These are phyloP conservation scores for Diatrype stigma DNA, from an alignment of 2,329 filamentous ascomycete species.

Conservation along the genomic window DNA sequence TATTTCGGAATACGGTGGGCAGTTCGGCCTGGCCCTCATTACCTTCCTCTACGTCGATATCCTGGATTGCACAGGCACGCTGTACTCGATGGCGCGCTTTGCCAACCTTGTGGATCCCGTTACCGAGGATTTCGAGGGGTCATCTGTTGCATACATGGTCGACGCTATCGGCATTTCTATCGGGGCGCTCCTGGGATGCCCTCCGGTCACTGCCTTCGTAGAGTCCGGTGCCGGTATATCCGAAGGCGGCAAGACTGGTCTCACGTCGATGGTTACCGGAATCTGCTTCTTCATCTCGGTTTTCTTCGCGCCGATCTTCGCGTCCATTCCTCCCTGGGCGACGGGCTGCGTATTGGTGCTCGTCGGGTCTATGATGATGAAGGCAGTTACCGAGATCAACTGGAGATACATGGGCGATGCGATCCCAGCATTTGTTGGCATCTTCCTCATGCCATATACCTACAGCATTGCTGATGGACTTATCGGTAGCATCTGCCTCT, in stretches of 20 bases:
- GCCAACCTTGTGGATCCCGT: conserved; percentile 74
- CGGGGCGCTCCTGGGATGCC: conserved; percentile 70
- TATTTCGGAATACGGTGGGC: conserved; percentile 61
- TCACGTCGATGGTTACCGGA: conserved; percentile 76
- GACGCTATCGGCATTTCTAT: conserved; percentile 77
- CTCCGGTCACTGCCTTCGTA: conserved; percentile 82
- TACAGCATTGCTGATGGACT: conserved; percentile 86
- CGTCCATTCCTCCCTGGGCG: conserved; percentile 84
- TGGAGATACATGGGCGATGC: conserved; percentile 83
- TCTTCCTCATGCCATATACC: conserved; percentile 83
- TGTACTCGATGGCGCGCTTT: conserved; percentile 88
- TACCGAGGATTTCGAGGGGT: conserved; percentile 85
- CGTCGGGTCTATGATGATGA: conserved; percentile 83
- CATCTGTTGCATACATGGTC: conserved; percentile 76
- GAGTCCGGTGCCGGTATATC: conserved; percentile 89
- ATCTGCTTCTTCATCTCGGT: conserved; percentile 82
- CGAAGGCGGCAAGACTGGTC: conserved; percentile 77
- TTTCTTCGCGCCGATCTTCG: conserved; percentile 88
- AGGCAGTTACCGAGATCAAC: conserved; percentile 77
- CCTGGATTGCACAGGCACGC: conserved; percentile 77
- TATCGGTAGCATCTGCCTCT: conserved; percentile 74
- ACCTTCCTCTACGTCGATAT: conserved; percentile 92
- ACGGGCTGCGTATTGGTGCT: conserved; percentile 85
- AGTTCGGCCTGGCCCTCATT: conserved; percentile 79
- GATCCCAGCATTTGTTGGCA: conserved; percentile 78